Evolutionary conservation across 139 green algal genomes (phyloP), one percentile per base, ranked within the genome.

Genomic region (Pleodorina starrii): DNA sequence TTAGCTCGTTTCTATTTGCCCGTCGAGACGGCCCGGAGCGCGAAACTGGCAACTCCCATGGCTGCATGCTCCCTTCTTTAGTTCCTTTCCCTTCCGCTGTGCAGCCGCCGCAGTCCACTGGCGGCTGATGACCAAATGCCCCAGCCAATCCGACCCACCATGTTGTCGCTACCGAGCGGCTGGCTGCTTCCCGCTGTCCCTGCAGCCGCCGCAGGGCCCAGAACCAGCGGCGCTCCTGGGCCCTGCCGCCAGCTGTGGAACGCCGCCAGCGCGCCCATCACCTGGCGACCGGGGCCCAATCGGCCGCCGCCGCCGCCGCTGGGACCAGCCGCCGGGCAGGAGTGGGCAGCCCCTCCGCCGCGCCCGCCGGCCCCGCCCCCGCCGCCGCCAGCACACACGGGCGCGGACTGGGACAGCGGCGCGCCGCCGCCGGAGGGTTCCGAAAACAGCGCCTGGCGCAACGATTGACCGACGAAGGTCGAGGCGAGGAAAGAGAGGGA

Each of bases 391-490:
- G 21, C 32, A 77, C 69, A 29, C 21, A 46, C 12, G 25, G 5
- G 32, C n/a, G 3, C 42, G 29, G 44, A 48, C 35, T 84, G 76
- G 0, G 35, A 63, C 29, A 36, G 48, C 1, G 76, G 48, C 25
- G 48, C 48, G 51, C 42, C 23, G 44, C 38, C 72, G 42, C 72
- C 23, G 0, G 78, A 85, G 4, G 78, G 78, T 51, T 85, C 43
- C 36, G 54, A 73, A 25, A 85, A 73, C 6, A 85, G 35, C 51
- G 78, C 78, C 78, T 85, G 54, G 19, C 2, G 46, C 36, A 35
- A 84, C 9, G 23, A n/a, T n/a, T n/a, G n/a, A 12, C 25, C 9
- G 54, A 12, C 54, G 54, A 66, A 9, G 29, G 54, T 12, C 29
- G 29, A 66, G 5, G 29, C 14, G 51, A 17, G 51, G 14, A 66